Evolutionary conservation across 2,329 filamentous ascomycete species (phyloP), one percentile per base, ranked within the genome.

Genomic region (Fusarium clavum): DNA sequence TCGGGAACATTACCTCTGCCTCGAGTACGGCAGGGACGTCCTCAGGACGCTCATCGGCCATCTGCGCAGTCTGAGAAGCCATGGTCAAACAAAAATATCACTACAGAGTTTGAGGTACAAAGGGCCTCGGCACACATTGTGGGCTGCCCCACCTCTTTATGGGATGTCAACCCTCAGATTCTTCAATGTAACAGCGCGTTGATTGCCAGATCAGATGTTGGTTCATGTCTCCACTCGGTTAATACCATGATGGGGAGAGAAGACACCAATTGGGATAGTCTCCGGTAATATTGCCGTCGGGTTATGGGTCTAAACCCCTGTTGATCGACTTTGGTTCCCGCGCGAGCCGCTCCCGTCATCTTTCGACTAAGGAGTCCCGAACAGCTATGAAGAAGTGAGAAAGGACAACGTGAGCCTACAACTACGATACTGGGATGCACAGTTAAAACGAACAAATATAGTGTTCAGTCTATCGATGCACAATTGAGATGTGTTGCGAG

Each of bases 111-210:
- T 8, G 2, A 2, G 3, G n/a, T 22, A 25, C 3, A 43, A 25
- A 40, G n/a, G 8, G 16, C 5, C 11, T 20, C 3, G n/a, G 13
- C 34, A 4, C 2, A 27, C 8, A 32, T 13, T 3, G 8, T 59
- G 52, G 60, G 27, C 20, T 18, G 10, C 18, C 16, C 53, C 60
- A n/a, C 60, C 61, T 53, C 61, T 65, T 65, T 60, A 65, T 65
- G 34, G 14, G 8, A 29, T 24, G 24, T 43, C 47, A 13, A 3
- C 25, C 14, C 9, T 27, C 34, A 43, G 24, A 29, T 8, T 10
- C 13, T 52, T 27, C 34, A 27, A 43, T 41, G 49, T 52, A 38
- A 52, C 49, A 27, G 25, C 24, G 16, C 12, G 49, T 41, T 52
- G 49, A 34, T 20, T 41, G 25, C 24, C n/a, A 65, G 52, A 46